A percentile compares a stretch with the other conserved stretches of the same genome.
phyloP scores from a whole-genome alignment of 805 yeast species.

The Starmerella apicola region DNA sequence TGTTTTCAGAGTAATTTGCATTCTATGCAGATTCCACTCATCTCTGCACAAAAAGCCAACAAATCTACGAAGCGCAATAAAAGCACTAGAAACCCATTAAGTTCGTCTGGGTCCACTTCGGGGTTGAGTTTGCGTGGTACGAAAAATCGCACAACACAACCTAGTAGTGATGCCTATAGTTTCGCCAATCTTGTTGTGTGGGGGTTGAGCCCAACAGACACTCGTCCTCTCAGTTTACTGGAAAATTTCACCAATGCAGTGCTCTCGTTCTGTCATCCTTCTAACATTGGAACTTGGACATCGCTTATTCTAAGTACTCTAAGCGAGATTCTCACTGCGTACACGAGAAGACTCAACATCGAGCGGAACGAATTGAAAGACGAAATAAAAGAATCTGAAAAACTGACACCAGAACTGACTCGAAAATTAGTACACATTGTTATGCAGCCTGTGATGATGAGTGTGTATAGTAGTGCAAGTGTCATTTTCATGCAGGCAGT shows the following conservation, averaged over 20 bases:
- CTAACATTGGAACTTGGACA: slow-evolving; percentile 87
- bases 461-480: slow-evolving; percentile 34
- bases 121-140: neutral
- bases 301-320: slow-evolving; percentile 51
- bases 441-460: slow-evolving; percentile 43
- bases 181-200: slow-evolving; percentile 43
- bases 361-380: slow-evolving; percentile 23
- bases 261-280: slow-evolving; percentile 80
- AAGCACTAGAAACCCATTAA: neutral
- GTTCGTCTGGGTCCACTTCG: neutral
- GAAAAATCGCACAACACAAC: too few relatives aligned
- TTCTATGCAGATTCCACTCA: slow-evolving; percentile 35
- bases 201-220: slow-evolving; percentile 39
- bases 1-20: slow-evolving; percentile 39
- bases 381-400: too few relatives aligned
- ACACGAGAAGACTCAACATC: slow-evolving; percentile 25
- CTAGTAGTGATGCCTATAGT: slow-evolving; percentile 1
- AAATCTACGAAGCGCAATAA: neutral
- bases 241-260: slow-evolving; percentile 51
- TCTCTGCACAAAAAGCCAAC: slow-evolving; percentile 5
- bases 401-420: too few relatives aligned
- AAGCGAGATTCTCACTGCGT: slow-evolving; percentile 38
- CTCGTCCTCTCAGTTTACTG: slow-evolving; percentile 32
- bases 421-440: slow-evolving; percentile 39
- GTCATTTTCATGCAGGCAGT: slow-evolving; percentile 8